Conservation (phyloP, 2,329 filamentous ascomycete genomes). For the Ascochyta clinopodiicola region DNA sequence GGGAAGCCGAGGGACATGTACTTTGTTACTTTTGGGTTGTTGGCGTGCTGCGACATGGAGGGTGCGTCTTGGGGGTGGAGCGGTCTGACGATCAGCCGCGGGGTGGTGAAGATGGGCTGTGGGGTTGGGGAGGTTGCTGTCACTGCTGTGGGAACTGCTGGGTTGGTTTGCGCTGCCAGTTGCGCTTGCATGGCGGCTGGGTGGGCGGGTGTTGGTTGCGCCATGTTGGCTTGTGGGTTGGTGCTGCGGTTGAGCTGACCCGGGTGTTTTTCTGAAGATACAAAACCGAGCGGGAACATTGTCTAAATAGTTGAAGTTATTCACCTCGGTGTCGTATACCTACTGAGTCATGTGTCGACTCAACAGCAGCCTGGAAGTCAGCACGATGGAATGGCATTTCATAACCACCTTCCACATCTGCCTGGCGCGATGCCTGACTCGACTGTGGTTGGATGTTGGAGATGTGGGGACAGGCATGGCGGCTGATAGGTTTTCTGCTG, state of each 20-base stretch:
- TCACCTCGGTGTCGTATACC: constrained; percentile 3
- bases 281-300: background rate
- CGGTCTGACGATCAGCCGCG: constrained; percentile 24
- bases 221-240: constrained; percentile 15
- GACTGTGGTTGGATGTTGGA: background rate
- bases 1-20: constrained; percentile 50
- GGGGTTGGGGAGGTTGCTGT: constrained; percentile 28
- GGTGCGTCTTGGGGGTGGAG: constrained; percentile 37
- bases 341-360: constrained; percentile 2
- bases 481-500: too few relatives aligned
- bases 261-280: too few relatives aligned
- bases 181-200: constrained; percentile 22
- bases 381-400: background rate
- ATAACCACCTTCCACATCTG: constrained; percentile 15
- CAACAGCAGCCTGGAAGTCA: background rate
- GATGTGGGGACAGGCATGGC: too few relatives aligned
- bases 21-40: constrained; percentile 41
- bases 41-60: constrained; percentile 32
- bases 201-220: constrained; percentile 22
- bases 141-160: background rate
- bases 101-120: constrained; percentile 36
- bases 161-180: background rate
- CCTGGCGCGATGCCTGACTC: background rate
- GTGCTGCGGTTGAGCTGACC: too few relatives aligned
- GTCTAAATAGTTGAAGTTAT: background rate